These are phyloP conservation scores for Aspergillus sp. DNA, from an alignment of 2,329 filamentous ascomycete species.

Conservation along the genomic window DNA sequence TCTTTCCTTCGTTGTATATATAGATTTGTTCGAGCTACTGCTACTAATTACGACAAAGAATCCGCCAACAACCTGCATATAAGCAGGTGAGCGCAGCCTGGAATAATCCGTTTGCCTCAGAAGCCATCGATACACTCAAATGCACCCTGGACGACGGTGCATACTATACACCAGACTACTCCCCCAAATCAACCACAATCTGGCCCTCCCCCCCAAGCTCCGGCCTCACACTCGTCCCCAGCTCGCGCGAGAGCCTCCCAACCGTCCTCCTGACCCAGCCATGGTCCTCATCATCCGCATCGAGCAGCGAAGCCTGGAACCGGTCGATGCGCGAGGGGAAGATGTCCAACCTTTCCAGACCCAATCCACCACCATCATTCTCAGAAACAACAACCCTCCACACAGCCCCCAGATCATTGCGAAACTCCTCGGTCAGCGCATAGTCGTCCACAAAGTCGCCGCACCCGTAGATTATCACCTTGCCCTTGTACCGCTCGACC, in stretches of 20 bases:
- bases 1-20: background rate
- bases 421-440: conserved; percentile 21
- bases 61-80: too few relatives aligned
- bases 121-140: background rate
- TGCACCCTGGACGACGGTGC: too few relatives aligned
- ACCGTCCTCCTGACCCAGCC: conserved; percentile 22
- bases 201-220: conserved; percentile 22
- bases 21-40: too few relatives aligned
- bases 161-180: too few relatives aligned
- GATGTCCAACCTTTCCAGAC: conserved; percentile 24
- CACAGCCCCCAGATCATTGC: conserved; percentile 33
- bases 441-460: conserved; percentile 38
- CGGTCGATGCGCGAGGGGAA: conserved; percentile 26
- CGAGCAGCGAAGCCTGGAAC: conserved; percentile 25
- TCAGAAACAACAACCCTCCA: conserved; percentile 27
- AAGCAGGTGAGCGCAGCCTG: too few relatives aligned
- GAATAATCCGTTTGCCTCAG: too few relatives aligned
- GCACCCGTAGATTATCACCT: conserved; percentile 32
- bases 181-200: conserved; percentile 16
- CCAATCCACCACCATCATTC: background rate
- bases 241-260: conserved; percentile 15
- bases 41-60: too few relatives aligned
- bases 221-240: conserved; percentile 18
- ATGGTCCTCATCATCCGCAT: conserved; percentile 22
- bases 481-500: conserved; percentile 28